Conservation (phyloP, 2,329 filamentous ascomycete species). For the Amesomyces nigricolor region DNA sequence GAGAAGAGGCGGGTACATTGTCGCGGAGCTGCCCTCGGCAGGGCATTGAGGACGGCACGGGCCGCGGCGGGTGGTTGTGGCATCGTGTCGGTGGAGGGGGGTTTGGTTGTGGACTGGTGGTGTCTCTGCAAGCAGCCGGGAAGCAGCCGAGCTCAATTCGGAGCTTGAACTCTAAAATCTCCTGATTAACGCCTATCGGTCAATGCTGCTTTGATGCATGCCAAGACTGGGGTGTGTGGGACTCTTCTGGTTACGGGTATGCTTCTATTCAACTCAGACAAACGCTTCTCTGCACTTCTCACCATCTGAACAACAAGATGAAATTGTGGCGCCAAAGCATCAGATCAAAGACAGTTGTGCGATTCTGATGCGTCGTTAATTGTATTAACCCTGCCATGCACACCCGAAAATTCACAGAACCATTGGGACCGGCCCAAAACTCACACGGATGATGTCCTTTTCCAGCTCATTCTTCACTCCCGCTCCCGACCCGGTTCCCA, state of each 20-base stretch:
- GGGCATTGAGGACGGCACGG: conserved; percentile 33
- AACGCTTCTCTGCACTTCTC: not conserved
- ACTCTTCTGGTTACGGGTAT: not conserved
- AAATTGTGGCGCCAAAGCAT: not conserved
- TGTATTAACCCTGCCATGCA: conserved; percentile 9
- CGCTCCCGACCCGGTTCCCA: conserved; percentile 10
- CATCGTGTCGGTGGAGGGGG: conserved; percentile 30
- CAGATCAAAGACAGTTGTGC: not conserved
- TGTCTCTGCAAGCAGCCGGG: not conserved
- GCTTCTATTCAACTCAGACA: conserved; percentile 13
- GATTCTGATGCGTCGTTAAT: not conserved
- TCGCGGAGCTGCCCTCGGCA: conserved; percentile 31
- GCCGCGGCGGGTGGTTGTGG: conserved; percentile 35
- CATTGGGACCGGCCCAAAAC: not conserved
- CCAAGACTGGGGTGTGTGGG: not conserved
- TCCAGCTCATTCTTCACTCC: conserved; percentile 22
- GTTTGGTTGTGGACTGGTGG: not conserved
- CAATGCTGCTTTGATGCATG: conserved; percentile 2
- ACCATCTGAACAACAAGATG: not conserved
- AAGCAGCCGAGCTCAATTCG: conserved; percentile 7
- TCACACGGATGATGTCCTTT: conserved; percentile 22
- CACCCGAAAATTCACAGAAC: not conserved
- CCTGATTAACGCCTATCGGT: conserved; percentile 8
- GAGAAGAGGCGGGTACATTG: conserved; percentile 42
- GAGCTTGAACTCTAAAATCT: conserved; percentile 12